Evolutionary conservation across 2,329 filamentous ascomycete genomes (phyloP), one percentile per base, ranked within the genome.

Genomic region (Epichloe aotearoae): DNA sequence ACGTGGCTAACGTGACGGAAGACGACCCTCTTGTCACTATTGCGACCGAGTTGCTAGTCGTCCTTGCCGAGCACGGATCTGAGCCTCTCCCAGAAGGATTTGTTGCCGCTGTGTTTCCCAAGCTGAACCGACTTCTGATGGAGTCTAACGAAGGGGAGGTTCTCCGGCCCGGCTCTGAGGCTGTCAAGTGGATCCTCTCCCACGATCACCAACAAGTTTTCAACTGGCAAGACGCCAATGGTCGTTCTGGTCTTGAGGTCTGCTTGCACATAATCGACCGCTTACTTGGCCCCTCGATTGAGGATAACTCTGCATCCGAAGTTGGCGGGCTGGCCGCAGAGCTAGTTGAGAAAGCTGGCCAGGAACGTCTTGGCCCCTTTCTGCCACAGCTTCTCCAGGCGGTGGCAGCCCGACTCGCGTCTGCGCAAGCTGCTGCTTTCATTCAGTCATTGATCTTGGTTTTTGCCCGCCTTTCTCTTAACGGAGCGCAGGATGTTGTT

Each of bases 381-480:
- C 75, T 98, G 26, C 83, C 87, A 40, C 88, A 95, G 65, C 80
- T 98, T 20, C 77, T 98, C 4, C 83, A 84, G 59, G 93, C 91
- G 17, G 91, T 98, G 15, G 93, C 93, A 3, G 82, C 83, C 47
- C 82, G 93, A 52, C 75, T 98, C 15, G 84, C 83, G 5, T 86
- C 84, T 5, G 93, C 93, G 2, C 78, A 88, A 55, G 83, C 89
- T 45, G 86, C 91, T 0, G 82, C 84, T 7, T 94, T 98, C 63
- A 97, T 98, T 55, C 93, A 98, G 69, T 95, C 88, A 50, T 72
- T 98, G 47, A 96, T 95, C 50, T 76, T 97, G 5, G 93, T 98
- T 1, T 98, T 98, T 66, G 93, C 91, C 2, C 82, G 91, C 43
- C 75, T 98, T 8, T 91, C 89, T 10, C 76, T 97, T 14, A 81